Conservation (phyloP, 2,329 filamentous ascomycete species). For the Pseudogymnoascus verrucosus region DNA sequence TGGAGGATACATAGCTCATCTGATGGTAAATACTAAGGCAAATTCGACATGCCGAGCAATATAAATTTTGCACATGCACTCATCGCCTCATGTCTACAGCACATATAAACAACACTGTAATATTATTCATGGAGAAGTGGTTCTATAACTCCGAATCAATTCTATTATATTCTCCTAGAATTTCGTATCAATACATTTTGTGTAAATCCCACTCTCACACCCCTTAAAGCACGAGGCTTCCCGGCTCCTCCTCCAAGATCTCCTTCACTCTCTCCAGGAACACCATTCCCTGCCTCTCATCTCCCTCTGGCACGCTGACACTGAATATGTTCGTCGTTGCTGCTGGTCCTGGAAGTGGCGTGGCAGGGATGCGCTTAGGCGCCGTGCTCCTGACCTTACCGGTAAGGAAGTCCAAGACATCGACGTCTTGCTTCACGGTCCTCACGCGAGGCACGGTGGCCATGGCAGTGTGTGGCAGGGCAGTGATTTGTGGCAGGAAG, state of each 20-base stretch:
- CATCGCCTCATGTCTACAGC: background rate
- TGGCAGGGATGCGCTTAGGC: slow-evolving; percentile 26
- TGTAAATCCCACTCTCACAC: background rate
- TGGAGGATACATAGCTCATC: background rate
- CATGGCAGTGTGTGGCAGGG: slow-evolving; percentile 41
- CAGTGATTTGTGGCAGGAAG: slow-evolving; percentile 65
- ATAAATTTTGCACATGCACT: background rate
- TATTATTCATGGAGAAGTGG: background rate
- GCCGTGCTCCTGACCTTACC: slow-evolving; percentile 32
- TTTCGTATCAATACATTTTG: slow-evolving; percentile 5
- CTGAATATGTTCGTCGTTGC: slow-evolving; percentile 70
- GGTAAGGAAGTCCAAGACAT: slow-evolving; percentile 77
- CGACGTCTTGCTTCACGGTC: slow-evolving; percentile 40
- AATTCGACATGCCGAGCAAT: background rate
- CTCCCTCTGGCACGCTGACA: slow-evolving; percentile 67
- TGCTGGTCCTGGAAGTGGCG: slow-evolving; percentile 39
- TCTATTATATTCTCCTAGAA: slow-evolving; percentile 4
- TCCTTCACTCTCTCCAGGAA: slow-evolving; percentile 84
- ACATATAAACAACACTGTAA: background rate
- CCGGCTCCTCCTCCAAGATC: slow-evolving; percentile 73
- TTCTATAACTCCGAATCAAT: background rate
- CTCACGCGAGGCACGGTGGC: slow-evolving; percentile 26
- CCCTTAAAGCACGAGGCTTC: slow-evolving; percentile 56
- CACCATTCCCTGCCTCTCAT: slow-evolving; percentile 70
- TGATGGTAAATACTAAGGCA: background rate